Base-by-base conservation (phyloP, 106 monocot species). In the Iris macrosiphon region DNA sequence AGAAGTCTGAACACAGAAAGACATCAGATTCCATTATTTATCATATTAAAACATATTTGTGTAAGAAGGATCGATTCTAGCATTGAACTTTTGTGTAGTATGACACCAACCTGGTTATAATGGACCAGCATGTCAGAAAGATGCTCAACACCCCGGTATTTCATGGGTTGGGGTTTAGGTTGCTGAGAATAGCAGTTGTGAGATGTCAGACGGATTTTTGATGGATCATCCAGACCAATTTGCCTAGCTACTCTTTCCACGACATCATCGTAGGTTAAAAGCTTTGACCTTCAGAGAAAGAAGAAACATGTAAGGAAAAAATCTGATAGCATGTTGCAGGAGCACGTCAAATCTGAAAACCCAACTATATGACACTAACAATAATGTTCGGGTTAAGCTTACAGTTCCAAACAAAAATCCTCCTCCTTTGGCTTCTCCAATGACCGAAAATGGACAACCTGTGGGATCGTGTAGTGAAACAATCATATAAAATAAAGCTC, bases 101-200 rank as follows among this genome's bases (percentile, higher is more conserved):
- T n/a, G n/a, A 38, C 21, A 27, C 10, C 23, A 26, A 98, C 98
- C 98, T 98, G 98, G 58, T 98, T 98, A 66, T 91, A 98, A 62
- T 98, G 91, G 40, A 91, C 62, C 5, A 98, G 70, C 98, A 98
- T 98, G 46, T 98, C 98, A 0, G 75, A 77, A 28, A 98, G 87
- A 73, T 76, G 90, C 31, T 91, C 98, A 25, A 76, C 80, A 65
- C 98, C 91, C 14, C 91, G 74, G 49, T 87, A 98, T 57, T 91
- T 98, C 44, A 98, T 84, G 6, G 90, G 91, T 49, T 98, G 98
- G 22, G 91, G 98, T 78, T 98, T 98, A 48, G 98, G 98, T 38
- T 98, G 98, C 70, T 98, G 90, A 59, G 98, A 98, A 59, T 98
- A 98, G 64, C 98, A 98, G 45, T 98, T 98, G 66, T 98, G 98